Base-by-base conservation (phyloP, 768 basidiomycete genomes). In the Calocybe cyanea region DNA sequence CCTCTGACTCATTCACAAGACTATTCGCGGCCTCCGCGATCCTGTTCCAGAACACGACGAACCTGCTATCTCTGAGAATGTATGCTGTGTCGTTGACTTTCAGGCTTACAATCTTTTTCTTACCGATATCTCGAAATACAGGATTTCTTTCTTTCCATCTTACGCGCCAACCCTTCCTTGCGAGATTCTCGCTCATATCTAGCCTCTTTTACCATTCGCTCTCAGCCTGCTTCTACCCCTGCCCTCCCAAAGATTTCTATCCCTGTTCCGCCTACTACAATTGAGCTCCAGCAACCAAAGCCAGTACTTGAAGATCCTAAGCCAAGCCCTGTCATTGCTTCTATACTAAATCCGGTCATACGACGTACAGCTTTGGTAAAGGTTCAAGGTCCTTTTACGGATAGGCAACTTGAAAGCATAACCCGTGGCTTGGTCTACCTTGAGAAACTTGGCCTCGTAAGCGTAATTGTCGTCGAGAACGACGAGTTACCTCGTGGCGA, bases 131-230 rank as follows among this genome's bases (percentile, higher is more conserved):
- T 7, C 23, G n/a, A n/a, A n/a, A n/a, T 49, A 13, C 62, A 98
- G 92, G 96, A 98, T 63, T 94, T 99, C 59, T 93, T 99, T 59
- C 69, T 98, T 45, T 96, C 94, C 24, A 88, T 99, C 57, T 75
- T 99, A 41, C 85, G 87, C 43, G 86, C 96, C 21, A 92, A 89
- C 50, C 95, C 96, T 10, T 97, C 95, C 1, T 65, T 85, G 42
- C 76, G 96, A 52, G 96, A 99, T 62, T 86, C 93, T 21, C 84
- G 83, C 43, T 86, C 85, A 1, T 99, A 96, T 64, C 77, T 96
- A 8, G 87, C 84, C 21, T 90, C 85, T n/a, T 98, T 99, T 63
- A 88, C 88, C 6, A 78, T 81, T 15, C 80, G 81, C 23, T 78
- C 79, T 44, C 60, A 65, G 38, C 54, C 62, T 7, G 60, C 69